Conservation (phyloP, 371 early-diverging fungal genomes). For the Mucor plumbeus region DNA sequence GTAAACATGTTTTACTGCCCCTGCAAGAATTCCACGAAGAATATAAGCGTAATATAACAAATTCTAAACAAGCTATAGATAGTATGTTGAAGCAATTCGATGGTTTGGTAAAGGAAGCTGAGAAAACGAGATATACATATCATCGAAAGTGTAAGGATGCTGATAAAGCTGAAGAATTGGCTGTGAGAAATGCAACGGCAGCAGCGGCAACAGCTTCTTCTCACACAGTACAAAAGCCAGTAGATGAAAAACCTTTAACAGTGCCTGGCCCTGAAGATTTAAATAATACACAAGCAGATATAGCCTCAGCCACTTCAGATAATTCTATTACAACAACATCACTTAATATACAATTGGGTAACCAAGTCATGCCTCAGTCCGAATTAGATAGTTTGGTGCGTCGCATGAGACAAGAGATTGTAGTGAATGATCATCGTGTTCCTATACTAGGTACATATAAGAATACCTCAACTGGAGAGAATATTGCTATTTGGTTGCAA, state of each 20-base stretch:
- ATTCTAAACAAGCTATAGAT: constrained; percentile 68
- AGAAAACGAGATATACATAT: constrained; percentile 52
- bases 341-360: constrained; percentile 35
- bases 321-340: not conserved
- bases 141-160: constrained; percentile 57
- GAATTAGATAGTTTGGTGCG: constrained; percentile 40
- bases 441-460: constrained; percentile 75
- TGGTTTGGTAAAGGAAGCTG: constrained; percentile 53
- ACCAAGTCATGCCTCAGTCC: constrained; percentile 34
- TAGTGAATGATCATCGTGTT: constrained; percentile 67
- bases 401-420: constrained; percentile 65
- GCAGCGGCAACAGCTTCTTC: not conserved
- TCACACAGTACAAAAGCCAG: constrained; percentile 15
- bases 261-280: not conserved
- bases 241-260: constrained; percentile 20
- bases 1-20: constrained; percentile 64
- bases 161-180: constrained; percentile 52
- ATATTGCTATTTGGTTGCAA: constrained; percentile 74
- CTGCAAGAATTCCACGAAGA: constrained; percentile 63
- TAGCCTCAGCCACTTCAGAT: constrained; percentile 9
- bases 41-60: constrained; percentile 57
- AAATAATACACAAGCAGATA: not conserved
- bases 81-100: constrained; percentile 62
- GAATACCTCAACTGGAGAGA: constrained; percentile 71
- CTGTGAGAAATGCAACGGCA: constrained; percentile 16